Evolutionary conservation across 805 yeast species (phyloP).

Genomic region (Maudiozyma serrabonitensis): DNA sequence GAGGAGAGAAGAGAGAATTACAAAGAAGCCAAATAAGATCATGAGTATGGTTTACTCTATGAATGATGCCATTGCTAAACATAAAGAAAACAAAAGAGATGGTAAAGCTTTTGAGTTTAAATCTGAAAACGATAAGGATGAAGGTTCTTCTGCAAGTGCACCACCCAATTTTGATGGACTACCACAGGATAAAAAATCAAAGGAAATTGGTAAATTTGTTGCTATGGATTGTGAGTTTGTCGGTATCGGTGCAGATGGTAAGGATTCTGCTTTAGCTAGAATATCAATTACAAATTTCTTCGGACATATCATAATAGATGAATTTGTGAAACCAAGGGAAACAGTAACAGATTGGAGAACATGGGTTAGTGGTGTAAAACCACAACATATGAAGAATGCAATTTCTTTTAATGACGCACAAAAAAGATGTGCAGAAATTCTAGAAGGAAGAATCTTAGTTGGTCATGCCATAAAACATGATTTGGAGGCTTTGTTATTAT

Average conservation of each 20-base stretch:
- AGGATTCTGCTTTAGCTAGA: constrained; percentile 66
- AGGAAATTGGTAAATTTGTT: constrained; percentile 56
- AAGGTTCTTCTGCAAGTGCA: background rate
- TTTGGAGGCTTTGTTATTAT: constrained; percentile 51
- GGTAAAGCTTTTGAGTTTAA: constrained; percentile 19
- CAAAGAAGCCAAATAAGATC: constrained; percentile 13
- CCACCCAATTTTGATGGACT: constrained; percentile 1
- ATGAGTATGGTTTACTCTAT: constrained; percentile 26
- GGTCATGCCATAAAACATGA: constrained; percentile 86
- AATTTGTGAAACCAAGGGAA: constrained; percentile 66
- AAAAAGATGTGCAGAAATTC: constrained; percentile 38
- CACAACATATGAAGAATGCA: constrained; percentile 60
- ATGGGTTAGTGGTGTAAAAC: constrained; percentile 79
- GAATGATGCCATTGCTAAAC: constrained; percentile 22
- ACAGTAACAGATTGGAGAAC: constrained; percentile 86
- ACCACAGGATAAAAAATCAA: constrained; percentile 20
- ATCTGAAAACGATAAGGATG: background rate
- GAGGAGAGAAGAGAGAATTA: background rate
- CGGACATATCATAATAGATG: constrained; percentile 64
- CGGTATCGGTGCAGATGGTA: constrained; percentile 73
- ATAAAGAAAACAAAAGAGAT: constrained; percentile 14
- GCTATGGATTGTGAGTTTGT: constrained; percentile 94
- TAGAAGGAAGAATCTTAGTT: constrained; percentile 51
- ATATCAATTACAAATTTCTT: constrained; percentile 79
- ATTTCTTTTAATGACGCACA: constrained; percentile 61